phyloP scores from a whole-genome alignment of 2,329 filamentous ascomycete genomes.

The Plectosphaerella plurivora region DNA sequence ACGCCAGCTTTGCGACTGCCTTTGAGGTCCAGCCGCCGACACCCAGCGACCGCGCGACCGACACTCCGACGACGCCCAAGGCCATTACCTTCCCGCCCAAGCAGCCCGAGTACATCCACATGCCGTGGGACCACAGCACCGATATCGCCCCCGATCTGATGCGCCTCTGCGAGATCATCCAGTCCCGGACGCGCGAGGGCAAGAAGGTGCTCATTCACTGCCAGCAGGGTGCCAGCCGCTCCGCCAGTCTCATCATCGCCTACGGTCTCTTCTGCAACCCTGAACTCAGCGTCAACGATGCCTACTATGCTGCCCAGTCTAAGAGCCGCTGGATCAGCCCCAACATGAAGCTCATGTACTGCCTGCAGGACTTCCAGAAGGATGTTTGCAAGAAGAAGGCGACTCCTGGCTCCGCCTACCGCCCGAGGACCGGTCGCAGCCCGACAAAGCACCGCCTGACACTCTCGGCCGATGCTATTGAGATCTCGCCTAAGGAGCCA shows the following conservation, averaged over 20 bases:
- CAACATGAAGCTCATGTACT: constrained; percentile 91
- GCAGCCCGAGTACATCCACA: constrained; percentile 78
- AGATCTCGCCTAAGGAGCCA: constrained; percentile 48
- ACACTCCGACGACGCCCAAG: constrained; percentile 56
- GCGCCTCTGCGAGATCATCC: constrained; percentile 70
- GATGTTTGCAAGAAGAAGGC: constrained; percentile 49
- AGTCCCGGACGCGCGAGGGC: constrained; percentile 64
- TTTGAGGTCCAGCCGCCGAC: constrained; percentile 47
- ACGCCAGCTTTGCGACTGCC: constrained; percentile 55
- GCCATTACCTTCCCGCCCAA: constrained; percentile 37
- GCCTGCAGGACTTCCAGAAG: constrained; percentile 76
- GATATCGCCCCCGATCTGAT: constrained; percentile 77
- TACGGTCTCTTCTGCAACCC: constrained; percentile 80
- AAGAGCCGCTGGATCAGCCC: constrained; percentile 86
- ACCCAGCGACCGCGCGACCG: constrained; percentile 28
- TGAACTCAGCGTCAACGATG: constrained; percentile 72
- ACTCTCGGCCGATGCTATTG: constrained; percentile 55
- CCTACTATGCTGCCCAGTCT: constrained; percentile 74
- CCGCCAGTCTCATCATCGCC: constrained; percentile 80
- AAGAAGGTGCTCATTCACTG: constrained; percentile 82
- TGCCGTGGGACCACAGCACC: constrained; percentile 85
- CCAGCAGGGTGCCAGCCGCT: constrained; percentile 81
- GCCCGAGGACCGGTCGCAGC: constrained; percentile 46
- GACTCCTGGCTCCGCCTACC: constrained; percentile 39
- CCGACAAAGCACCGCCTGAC: constrained; percentile 57